Evolutionary conservation across 2,329 filamentous ascomycete genomes (phyloP).

Genomic region (Chlorencoelia australis): DNA sequence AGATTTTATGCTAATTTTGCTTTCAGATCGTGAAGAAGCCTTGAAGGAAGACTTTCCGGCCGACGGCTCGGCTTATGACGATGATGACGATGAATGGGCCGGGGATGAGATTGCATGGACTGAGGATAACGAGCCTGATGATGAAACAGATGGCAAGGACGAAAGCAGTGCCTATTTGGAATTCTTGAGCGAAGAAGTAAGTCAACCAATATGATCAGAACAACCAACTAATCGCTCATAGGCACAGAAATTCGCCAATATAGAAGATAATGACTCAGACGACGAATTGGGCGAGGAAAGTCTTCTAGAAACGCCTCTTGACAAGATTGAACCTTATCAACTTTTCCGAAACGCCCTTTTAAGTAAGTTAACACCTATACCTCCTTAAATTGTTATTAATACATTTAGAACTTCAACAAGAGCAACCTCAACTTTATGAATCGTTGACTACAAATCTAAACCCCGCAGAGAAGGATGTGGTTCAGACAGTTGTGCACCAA

Average conservation of each 20-base stretch:
- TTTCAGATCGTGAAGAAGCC: constrained; percentile 74
- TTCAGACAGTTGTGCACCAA: constrained; percentile 60
- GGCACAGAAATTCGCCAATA: constrained; percentile 74
- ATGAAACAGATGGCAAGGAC: constrained; percentile 59
- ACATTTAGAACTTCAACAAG: constrained; percentile 67
- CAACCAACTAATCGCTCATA: constrained; percentile 29
- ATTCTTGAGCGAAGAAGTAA: constrained; percentile 83
- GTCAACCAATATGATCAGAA: constrained; percentile 15
- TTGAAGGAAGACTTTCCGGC: constrained; percentile 78
- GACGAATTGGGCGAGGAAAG: constrained; percentile 91
- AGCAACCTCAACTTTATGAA: constrained; percentile 82
- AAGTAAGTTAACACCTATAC: constrained; percentile 65
- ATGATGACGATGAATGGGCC: constrained; percentile 66
- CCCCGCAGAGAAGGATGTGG: constrained; percentile 68
- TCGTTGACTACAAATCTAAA: constrained; percentile 69
- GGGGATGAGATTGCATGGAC: constrained; percentile 75
- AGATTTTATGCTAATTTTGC: not conserved
- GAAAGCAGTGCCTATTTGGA: constrained; percentile 92
- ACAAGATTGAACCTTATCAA: constrained; percentile 90
- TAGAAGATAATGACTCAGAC: constrained; percentile 60
- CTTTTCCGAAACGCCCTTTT: constrained; percentile 75
- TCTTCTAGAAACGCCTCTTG: constrained; percentile 84
- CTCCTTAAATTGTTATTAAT: too few species aligned
- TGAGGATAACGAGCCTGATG: constrained; percentile 53
- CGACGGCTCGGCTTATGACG: constrained; percentile 49